phyloP scores from a whole-genome alignment of 306 rosid species.

The Sicyos baderoa region DNA sequence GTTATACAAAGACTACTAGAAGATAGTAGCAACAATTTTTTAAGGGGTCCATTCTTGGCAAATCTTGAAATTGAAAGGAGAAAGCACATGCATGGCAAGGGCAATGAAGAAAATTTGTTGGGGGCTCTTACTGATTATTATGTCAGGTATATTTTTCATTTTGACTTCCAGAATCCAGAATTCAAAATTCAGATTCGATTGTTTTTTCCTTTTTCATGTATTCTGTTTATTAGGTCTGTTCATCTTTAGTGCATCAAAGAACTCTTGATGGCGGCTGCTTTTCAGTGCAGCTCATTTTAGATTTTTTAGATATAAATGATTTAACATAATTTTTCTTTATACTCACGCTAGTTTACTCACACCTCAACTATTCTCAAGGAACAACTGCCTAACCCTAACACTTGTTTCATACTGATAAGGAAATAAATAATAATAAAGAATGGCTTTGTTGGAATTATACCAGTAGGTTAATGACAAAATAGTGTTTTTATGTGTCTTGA shows the following conservation, averaged over 20 bases:
- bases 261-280: constrained; percentile 2
- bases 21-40: constrained; percentile 29
- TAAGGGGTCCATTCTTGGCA: constrained; percentile 80
- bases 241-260: not conserved
- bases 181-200: not conserved
- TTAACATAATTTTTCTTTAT: not conserved
- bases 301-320: not conserved
- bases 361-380: too few relatives aligned
- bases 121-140: constrained; percentile 58
- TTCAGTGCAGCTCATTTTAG: not conserved
- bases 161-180: not conserved
- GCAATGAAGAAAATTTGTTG: constrained; percentile 48
- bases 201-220: not conserved
- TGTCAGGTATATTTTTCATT: constrained; percentile 37
- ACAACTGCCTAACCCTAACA: too few relatives aligned
- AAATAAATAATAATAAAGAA: not conserved
- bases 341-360: too few relatives aligned
- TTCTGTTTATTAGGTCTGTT: not conserved
- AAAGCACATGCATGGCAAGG: constrained; percentile 56
- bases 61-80: constrained; percentile 83
- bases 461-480: not conserved
- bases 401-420: not conserved
- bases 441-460: not conserved
- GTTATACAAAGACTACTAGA: constrained; percentile 56
- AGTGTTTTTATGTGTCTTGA: not conserved